Evolutionary conservation across 2,329 filamentous ascomycete species (phyloP).

Genomic region (Coleophoma crateriformis): DNA sequence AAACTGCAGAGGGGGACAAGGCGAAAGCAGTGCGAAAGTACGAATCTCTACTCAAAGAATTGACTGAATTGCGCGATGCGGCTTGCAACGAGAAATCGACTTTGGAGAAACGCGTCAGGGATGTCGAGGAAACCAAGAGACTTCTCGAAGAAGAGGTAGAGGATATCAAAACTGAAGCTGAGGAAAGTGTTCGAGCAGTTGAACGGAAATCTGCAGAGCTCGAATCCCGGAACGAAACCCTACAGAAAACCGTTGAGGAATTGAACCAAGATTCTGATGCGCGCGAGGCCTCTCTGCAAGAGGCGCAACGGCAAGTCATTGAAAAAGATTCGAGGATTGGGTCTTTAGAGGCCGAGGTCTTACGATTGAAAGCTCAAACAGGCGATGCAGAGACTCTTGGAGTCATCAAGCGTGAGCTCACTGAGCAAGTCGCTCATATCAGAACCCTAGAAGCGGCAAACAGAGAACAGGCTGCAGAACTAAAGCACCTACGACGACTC

Average conservation of each 20-base stretch:
- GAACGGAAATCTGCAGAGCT: conserved; percentile 57
- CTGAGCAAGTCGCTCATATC: conserved; percentile 90
- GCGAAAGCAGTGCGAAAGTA: conserved; percentile 43
- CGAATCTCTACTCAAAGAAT: conserved; percentile 44
- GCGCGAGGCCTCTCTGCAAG: conserved; percentile 23
- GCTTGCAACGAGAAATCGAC: conserved; percentile 54
- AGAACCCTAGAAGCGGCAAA: conserved; percentile 76
- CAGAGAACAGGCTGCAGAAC: conserved; percentile 70
- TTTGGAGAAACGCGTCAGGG: conserved; percentile 63
- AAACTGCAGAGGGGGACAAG: conserved; percentile 52
- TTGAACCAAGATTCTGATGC: conserved; percentile 38
- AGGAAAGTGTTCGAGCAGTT: conserved; percentile 62
- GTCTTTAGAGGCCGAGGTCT: conserved; percentile 73
- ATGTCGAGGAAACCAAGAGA: conserved; percentile 68
- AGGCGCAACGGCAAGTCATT: conserved; percentile 37
- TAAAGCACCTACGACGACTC: conserved; percentile 74
- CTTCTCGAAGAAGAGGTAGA: conserved; percentile 75
- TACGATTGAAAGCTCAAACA: conserved; percentile 79
- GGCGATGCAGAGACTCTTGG: conserved; percentile 81
- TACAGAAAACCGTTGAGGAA: conserved; percentile 48
- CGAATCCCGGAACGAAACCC: conserved; percentile 51
- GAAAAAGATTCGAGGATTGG: conserved; percentile 68
- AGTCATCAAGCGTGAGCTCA: conserved; percentile 81
- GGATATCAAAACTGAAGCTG: conserved; percentile 57
- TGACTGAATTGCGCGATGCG: conserved; percentile 44